A percentile compares a stretch with the other conserved stretches of the same genome.
Conservation (phyloP, 805 yeast species). For the Suhomyces pyralidae region DNA sequence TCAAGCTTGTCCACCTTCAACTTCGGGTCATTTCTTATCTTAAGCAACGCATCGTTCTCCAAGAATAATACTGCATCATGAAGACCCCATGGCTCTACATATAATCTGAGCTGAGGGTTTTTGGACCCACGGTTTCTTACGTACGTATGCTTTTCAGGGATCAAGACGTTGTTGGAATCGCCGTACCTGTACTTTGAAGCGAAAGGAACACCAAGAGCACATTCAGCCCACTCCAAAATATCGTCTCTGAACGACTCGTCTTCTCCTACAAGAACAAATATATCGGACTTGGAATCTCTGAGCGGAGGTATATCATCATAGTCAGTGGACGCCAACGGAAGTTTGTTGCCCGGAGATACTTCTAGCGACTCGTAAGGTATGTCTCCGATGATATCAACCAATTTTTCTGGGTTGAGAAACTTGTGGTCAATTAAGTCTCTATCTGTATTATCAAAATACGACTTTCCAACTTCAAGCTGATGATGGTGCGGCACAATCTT, state of each 20-base stretch:
- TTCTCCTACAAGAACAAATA: slow-evolving; percentile 38
- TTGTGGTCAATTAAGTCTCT: slow-evolving; percentile 10
- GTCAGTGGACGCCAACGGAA: slow-evolving; percentile 21
- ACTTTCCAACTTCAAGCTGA: slow-evolving; percentile 27
- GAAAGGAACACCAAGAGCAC: slow-evolving; percentile 30
- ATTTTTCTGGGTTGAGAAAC: not conserved
- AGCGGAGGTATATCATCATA: slow-evolving; percentile 35
- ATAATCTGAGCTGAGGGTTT: slow-evolving; percentile 20
- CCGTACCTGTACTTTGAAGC: slow-evolving; percentile 21
- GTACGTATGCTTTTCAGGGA: slow-evolving; percentile 19
- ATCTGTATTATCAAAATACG: slow-evolving; percentile 29
- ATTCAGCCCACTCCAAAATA: slow-evolving; percentile 31
- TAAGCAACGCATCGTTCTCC: slow-evolving; percentile 21
- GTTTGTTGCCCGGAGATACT: slow-evolving; percentile 25
- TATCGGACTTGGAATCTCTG: slow-evolving; percentile 20
- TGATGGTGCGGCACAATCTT: slow-evolving; percentile 21
- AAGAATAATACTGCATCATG: slow-evolving; percentile 30
- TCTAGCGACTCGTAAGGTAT: slow-evolving; percentile 7
- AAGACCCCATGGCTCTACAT: slow-evolving; percentile 36
- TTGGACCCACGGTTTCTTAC: slow-evolving; percentile 13
- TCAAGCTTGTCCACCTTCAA: slow-evolving; percentile 6
- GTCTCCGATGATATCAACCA: slow-evolving; percentile 11
- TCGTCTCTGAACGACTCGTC: slow-evolving; percentile 43
- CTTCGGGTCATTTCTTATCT: slow-evolving; percentile 8
- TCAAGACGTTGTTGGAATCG: slow-evolving; percentile 18